phyloP scores from a whole-genome alignment of 129 eudicot genomes.

The Calendula officinalis region DNA sequence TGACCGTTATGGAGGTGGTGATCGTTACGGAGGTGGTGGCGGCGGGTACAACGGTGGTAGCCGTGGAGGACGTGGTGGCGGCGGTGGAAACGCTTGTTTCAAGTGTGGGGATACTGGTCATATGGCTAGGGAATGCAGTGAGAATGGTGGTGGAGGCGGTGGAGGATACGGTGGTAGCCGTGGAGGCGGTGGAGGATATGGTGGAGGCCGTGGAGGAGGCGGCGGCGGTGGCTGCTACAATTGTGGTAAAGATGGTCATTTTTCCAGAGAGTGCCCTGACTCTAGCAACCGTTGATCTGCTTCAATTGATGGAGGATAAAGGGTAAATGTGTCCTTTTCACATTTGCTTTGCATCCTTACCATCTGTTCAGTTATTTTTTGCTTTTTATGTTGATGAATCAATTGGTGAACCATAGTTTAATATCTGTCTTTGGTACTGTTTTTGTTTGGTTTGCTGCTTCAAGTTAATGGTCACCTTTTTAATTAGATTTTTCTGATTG shows the following conservation, averaged over 20 bases:
- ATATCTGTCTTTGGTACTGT: slow-evolving; percentile 1
- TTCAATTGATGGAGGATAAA: slow-evolving; percentile 11
- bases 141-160: slow-evolving; percentile 1
- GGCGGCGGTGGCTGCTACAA: too few species aligned
- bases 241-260: slow-evolving; percentile 33
- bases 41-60: slow-evolving; percentile 39
- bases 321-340: slow-evolving; percentile 6
- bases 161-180: slow-evolving; percentile 28
- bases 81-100: slow-evolving; percentile 16
- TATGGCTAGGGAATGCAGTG: slow-evolving; percentile 6
- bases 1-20: slow-evolving; percentile 27
- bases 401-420: background rate
- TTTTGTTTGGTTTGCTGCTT: background rate
- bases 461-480: background rate
- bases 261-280: slow-evolving; percentile 59
- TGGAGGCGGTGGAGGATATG: slow-evolving; percentile 48
- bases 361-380: background rate
- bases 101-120: slow-evolving; percentile 34
- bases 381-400: slow-evolving; percentile 5
- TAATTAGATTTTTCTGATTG: background rate
- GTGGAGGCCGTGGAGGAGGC: slow-evolving; percentile 51
- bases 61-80: slow-evolving; percentile 23
- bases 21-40: slow-evolving; percentile 29
- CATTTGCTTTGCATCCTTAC: background rate
- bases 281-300: slow-evolving; percentile 31